Evolutionary conservation across 1,284 basidiomycete species (phyloP).

Genomic region (Cryptococcus sp.): DNA sequence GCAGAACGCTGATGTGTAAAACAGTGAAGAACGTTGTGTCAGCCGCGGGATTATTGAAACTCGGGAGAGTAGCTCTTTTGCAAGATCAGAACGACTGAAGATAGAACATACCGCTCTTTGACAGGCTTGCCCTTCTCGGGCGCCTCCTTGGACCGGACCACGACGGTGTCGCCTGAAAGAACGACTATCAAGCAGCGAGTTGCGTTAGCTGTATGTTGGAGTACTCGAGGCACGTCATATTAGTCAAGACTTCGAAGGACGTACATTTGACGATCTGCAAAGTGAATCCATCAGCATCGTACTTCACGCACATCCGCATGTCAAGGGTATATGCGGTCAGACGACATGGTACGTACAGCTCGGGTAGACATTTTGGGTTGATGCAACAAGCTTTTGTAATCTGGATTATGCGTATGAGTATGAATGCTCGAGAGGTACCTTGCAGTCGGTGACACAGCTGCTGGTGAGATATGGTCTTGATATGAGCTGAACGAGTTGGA

Average conservation of each 20-base stretch:
- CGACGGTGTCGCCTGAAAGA: slow-evolving; percentile 82
- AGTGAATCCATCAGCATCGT: no score
- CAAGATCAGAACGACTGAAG: no score
- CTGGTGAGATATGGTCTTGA: no score
- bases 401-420: background rate
- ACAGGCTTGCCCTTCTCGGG: slow-evolving; percentile 78
- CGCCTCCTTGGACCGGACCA: slow-evolving; percentile 69
- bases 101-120: slow-evolving; percentile 71
- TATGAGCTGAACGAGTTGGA: no score
- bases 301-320: no score
- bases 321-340: no score
- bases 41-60: background rate
- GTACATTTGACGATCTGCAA: slow-evolving; percentile 51
- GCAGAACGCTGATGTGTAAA: slow-evolving; percentile 64
- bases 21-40: background rate
- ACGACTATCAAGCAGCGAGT: slow-evolving; percentile 61
- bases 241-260: slow-evolving; percentile 7
- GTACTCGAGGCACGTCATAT: background rate
- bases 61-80: background rate
- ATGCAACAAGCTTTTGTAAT: no score
- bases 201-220: background rate
- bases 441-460: background rate
- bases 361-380: slow-evolving; percentile 41
- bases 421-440: background rate
- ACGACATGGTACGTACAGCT: slow-evolving; percentile 38